phyloP scores from a whole-genome alignment of 805 yeast genomes.

The Ogataea naganishii region DNA sequence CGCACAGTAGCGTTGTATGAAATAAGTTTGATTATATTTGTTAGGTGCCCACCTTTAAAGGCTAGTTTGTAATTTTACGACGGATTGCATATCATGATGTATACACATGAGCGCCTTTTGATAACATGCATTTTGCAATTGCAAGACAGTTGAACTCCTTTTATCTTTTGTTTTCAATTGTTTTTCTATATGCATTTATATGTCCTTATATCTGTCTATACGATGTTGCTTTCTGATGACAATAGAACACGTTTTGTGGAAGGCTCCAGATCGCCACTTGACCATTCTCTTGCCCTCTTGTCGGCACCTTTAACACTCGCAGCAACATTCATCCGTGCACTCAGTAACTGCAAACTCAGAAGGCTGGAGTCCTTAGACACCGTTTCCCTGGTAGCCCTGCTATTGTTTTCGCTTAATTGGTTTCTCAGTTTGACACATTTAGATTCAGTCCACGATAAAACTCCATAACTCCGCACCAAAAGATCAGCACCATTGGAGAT shows the following conservation, averaged over 20 bases:
- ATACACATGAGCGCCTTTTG: neutral
- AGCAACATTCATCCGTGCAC: conserved; percentile 33
- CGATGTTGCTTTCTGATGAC: neutral
- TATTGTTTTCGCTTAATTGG: conserved; percentile 1
- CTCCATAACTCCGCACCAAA: conserved; percentile 50
- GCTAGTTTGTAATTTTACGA: neutral
- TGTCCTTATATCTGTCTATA: neutral
- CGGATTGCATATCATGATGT: neutral
- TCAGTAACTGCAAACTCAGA: conserved; percentile 37
- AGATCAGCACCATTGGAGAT: conserved; percentile 50
- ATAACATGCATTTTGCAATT: neutral
- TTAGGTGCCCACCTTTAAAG: neutral
- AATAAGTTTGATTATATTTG: conserved; percentile 1
- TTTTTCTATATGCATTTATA: conserved; percentile 1
- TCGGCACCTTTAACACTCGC: conserved; percentile 25
- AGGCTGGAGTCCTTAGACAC: conserved; percentile 22
- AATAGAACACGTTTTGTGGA: conserved; percentile 34
- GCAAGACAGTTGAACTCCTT: neutral
- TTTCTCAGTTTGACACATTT: conserved; percentile 3
- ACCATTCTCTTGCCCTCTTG: conserved; percentile 59
- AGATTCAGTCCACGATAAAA: conserved; percentile 30
- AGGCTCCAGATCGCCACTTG: conserved; percentile 36
- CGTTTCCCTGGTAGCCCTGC: conserved; percentile 6
- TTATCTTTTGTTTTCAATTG: conserved; percentile 1
- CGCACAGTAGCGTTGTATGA: neutral